Percentiles rank a stretch among this genome's conserved stretches.
Evolutionary conservation across 163 green algal genomes (phyloP).

Genomic region (Prototheca wickerhamii): DNA sequence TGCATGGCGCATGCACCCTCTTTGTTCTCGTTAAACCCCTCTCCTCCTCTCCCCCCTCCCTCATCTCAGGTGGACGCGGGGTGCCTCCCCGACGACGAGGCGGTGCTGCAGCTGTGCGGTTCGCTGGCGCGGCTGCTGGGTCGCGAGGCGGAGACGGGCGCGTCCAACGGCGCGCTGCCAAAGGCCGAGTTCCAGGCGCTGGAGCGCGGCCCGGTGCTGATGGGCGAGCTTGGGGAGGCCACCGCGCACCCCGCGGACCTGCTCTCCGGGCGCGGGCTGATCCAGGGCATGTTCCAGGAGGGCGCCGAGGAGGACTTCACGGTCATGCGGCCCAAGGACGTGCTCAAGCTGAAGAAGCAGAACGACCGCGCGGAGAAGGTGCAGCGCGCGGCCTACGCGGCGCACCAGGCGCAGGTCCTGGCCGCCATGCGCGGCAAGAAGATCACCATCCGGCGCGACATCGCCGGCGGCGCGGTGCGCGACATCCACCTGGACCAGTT

Average conservation of each 20-base stretch:
- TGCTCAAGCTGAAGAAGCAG: conserved; percentile 50
- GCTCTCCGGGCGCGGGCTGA: conserved; percentile 5
- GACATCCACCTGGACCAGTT: conserved; percentile 82
- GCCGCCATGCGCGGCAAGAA: conserved; percentile 1
- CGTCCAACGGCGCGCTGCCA: background rate
- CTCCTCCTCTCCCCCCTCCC: background rate
- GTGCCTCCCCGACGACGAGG: conserved; percentile 42
- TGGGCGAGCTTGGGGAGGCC: conserved; percentile 37
- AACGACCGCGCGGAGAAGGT: conserved; percentile 47
- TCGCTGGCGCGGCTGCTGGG: conserved; percentile 46
- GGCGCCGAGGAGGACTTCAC: conserved; percentile 22
- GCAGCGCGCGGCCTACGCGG: conserved; percentile 45
- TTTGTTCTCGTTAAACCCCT: background rate
- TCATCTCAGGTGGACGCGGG: conserved; percentile 50
- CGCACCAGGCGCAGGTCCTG: conserved; percentile 27
- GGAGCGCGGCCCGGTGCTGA: conserved; percentile 45
- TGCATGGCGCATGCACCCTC: background rate
- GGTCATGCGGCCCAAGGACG: conserved; percentile 46
- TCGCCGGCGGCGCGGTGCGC: conserved; percentile 38
- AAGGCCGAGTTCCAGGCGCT: conserved; percentile 25
- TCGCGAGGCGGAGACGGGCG: background rate
- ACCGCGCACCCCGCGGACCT: conserved; percentile 3
- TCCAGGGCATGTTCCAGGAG: conserved; percentile 19
- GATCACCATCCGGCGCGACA: background rate
- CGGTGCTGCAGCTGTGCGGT: conserved; percentile 43